Percentiles rank a stretch among this genome's conserved stretches.
These are phyloP conservation scores for Tieghemiomyces parasiticus DNA, from an alignment of 192 early-diverging fungal genomes.

Conservation along the genomic window DNA sequence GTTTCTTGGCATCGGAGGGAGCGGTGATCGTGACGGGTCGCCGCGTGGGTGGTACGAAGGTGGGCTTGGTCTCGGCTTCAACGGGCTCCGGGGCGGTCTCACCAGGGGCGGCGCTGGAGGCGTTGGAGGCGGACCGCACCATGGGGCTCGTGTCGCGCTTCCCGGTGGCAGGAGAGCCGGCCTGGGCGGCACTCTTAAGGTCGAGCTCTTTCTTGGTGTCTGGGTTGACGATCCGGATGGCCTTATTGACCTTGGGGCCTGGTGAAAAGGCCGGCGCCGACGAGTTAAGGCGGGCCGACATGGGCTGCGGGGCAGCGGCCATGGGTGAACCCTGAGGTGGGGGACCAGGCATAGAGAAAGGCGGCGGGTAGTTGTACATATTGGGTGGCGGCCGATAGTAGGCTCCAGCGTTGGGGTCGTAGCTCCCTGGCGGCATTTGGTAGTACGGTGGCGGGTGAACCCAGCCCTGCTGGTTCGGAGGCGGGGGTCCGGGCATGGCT, in stretches of 20 bases:
- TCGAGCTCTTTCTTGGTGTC: slow-evolving; percentile 54
- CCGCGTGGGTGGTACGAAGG: slow-evolving; percentile 21
- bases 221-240: slow-evolving; percentile 64
- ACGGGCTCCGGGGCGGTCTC: too few relatives aligned
- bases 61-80: slow-evolving; percentile 23
- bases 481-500: not conserved
- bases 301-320: slow-evolving; percentile 19
- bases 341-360: slow-evolving; percentile 20
- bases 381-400: slow-evolving; percentile 1
- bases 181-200: slow-evolving; percentile 23
- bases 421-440: slow-evolving; percentile 1
- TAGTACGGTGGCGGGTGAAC: not conserved
- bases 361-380: slow-evolving; percentile 19
- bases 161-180: slow-evolving; percentile 18
- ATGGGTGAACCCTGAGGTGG: slow-evolving; percentile 17
- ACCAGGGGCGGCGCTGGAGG: slow-evolving; percentile 13
- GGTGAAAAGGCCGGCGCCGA: slow-evolving; percentile 17
- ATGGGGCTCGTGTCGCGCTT: slow-evolving; percentile 17
- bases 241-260: slow-evolving; percentile 23
- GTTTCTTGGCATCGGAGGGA: slow-evolving; percentile 14
- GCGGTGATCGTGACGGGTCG: slow-evolving; percentile 29
- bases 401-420: not conserved
- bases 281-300: slow-evolving; percentile 21
- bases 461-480: slow-evolving; percentile 5
- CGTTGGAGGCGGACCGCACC: slow-evolving; percentile 4